Evolutionary conservation across 2,329 filamentous ascomycete species (phyloP).

Genomic region (Venturia nashicola): DNA sequence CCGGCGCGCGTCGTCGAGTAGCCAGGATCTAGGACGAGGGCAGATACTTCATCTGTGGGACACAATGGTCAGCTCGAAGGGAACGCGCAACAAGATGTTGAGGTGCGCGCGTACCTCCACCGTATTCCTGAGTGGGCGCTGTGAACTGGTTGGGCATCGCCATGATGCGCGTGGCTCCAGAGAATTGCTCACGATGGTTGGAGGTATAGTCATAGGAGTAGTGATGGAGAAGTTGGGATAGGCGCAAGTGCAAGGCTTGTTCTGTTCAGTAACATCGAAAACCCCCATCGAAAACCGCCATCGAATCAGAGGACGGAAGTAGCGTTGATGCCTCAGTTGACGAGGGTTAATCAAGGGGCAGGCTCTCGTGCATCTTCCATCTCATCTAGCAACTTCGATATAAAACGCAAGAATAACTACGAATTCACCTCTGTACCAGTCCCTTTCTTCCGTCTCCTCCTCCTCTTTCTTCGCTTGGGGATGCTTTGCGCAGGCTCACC

Average conservation of each 20-base stretch:
- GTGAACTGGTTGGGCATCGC: constrained; percentile 9
- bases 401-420: neutral
- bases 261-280: neutral
- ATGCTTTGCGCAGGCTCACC: neutral
- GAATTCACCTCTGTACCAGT: neutral
- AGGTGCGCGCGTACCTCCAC: constrained; percentile 7
- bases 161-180: neutral
- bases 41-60: constrained; percentile 78
- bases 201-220: neutral
- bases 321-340: neutral
- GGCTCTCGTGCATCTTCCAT: neutral
- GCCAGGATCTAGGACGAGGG: constrained; percentile 89
- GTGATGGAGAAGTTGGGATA: neutral
- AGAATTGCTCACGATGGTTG: neutral
- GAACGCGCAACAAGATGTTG: neutral
- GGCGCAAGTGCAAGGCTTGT: neutral
- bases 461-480: neutral
- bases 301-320: neutral
- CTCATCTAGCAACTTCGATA: constrained; percentile 1
- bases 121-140: constrained; percentile 10
- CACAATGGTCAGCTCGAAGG: neutral
- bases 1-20: constrained; percentile 86
- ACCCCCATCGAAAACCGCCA: no score
- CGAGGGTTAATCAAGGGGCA: neutral
- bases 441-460: neutral